Evolutionary conservation across 2,329 filamentous ascomycete genomes (phyloP), one percentile per base, ranked within the genome.

Genomic region (Exophiala sp.): DNA sequence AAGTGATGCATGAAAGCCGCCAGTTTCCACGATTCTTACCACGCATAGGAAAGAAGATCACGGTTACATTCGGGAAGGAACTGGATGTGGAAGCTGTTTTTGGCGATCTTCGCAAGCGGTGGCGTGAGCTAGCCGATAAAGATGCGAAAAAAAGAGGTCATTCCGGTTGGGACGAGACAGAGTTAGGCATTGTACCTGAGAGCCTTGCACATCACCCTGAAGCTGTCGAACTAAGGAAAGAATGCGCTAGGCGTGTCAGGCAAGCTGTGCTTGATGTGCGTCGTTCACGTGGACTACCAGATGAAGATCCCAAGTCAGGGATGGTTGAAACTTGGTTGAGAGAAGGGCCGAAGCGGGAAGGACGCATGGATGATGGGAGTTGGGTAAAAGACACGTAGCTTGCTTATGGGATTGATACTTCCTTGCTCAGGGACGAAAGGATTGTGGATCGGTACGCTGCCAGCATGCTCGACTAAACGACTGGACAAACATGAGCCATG

Each of bases 1-100:
- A 85, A 52, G 76, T 95, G 59, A 96, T 97, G 91, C 79, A 87
- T 62, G 91, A 97, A 68, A 77, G 82, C 50, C 79, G 93, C 39
- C 70, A 69, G 1, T 95, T 83, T 61, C 93, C 91, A 1, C 81
- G 88, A 10, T 93, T 88, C 62, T 61, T 95, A 11, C 93, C 93
- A 1, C 79, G 91, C 2, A 70, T 81, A 9, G 82, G 85, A 44
- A 84, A 87, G 59, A 77, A 75, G 5, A 74, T 95, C 43, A 79
- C 75, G 41, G 74, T 95, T 43, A 83, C 82, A 1, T 90, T 95
- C 66, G 93, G 93, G 18, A 82, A 91, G 50, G 79, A 79, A 13
- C 74, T 94, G 0, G 83, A 94, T 62, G 75, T 77, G 1, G 86
- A 93, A 50, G 73, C 71, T 14, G 74, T 83, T 1, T 95, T 96